Conservation (phyloP, 140 eudicot species). For the Erigeron philadelphicus region DNA sequence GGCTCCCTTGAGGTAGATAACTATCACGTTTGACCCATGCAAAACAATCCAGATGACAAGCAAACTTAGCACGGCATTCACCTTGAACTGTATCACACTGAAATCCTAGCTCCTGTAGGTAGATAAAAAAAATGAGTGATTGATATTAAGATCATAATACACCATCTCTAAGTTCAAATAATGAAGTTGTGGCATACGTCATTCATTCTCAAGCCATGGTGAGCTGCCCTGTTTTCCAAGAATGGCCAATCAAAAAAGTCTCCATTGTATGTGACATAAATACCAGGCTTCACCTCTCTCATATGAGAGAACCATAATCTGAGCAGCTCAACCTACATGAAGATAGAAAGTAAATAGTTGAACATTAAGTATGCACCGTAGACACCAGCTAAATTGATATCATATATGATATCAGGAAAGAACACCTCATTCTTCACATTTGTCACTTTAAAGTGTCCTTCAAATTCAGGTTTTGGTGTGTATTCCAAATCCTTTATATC, state of each 20-base stretch:
- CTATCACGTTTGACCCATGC: conserved; percentile 99
- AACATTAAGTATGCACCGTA: conserved; percentile 9
- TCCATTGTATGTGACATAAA: conserved; percentile 96
- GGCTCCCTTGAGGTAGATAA: conserved; percentile 99
- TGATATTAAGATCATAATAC: not conserved
- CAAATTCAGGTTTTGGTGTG: conserved; percentile 98
- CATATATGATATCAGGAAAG: not conserved
- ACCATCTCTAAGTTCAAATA: not conserved
- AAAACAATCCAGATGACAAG: conserved; percentile 97
- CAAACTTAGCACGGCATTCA: conserved; percentile 99
- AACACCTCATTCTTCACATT: conserved; percentile 90
- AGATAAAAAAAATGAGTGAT: not conserved
- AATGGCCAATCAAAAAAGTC: conserved; percentile 99
- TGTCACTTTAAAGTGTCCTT: conserved; percentile 79
- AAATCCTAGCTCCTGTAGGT: conserved; percentile 82
- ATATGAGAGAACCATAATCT: conserved; percentile 83
- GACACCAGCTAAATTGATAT: conserved; percentile 1
- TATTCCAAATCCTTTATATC: conserved; percentile 96
- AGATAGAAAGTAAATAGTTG: conserved; percentile 10
- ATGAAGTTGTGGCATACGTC: conserved; percentile 50
- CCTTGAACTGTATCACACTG: conserved; percentile 88
- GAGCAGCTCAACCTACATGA: conserved; percentile 65
- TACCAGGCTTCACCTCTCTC: conserved; percentile 96
- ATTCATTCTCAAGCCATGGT: conserved; percentile 75
- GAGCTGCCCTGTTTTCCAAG: conserved; percentile 87